These are phyloP conservation scores for Penicillium sp. DNA, from an alignment of 2,329 filamentous ascomycete genomes.

Conservation along the genomic window DNA sequence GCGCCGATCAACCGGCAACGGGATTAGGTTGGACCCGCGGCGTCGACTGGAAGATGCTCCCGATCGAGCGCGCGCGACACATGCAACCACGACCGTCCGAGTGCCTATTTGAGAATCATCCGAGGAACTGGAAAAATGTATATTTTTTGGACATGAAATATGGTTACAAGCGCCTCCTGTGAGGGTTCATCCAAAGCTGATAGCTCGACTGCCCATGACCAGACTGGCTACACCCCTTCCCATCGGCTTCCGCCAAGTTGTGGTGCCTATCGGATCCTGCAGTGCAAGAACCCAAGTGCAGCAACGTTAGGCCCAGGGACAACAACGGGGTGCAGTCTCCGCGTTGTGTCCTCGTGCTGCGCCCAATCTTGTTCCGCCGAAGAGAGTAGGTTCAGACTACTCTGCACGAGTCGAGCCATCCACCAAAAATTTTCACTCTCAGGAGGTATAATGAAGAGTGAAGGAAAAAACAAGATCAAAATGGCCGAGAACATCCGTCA, in stretches of 20 bases:
- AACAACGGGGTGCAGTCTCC: not conserved
- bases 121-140: too few relatives aligned
- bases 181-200: slow-evolving; percentile 25
- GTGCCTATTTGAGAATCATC: too few relatives aligned
- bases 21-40: too few relatives aligned
- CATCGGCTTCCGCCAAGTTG: not conserved
- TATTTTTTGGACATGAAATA: slow-evolving; percentile 23
- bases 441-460: slow-evolving; percentile 17
- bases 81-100: not conserved
- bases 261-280: not conserved
- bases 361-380: not conserved
- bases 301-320: not conserved
- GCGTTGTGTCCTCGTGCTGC: too few relatives aligned
- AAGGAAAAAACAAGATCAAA: slow-evolving; percentile 21
- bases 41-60: too few relatives aligned
- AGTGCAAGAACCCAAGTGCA: not conserved
- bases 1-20: too few relatives aligned
- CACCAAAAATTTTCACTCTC: slow-evolving; percentile 19
- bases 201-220: slow-evolving; percentile 7
- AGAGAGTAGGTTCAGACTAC: too few relatives aligned
- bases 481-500: slow-evolving; percentile 16
- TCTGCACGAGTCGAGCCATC: not conserved
- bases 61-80: too few relatives aligned
- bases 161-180: slow-evolving; percentile 31
- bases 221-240: not conserved